phyloP scores from a whole-genome alignment of 495 filamentous ascomycete genomes.

The Trichoderma asperelloides region DNA sequence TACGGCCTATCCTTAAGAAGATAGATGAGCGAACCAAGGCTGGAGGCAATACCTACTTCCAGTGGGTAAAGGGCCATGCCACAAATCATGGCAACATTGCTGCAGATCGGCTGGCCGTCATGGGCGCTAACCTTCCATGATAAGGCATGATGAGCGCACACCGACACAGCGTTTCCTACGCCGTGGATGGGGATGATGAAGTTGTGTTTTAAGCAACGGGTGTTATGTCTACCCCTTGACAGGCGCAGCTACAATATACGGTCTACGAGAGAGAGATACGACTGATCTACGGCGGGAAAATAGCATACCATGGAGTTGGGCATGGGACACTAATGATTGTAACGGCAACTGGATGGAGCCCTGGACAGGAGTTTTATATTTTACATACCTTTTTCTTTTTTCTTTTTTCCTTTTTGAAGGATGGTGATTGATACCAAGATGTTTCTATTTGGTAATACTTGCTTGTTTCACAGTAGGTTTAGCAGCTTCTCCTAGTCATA shows the following conservation, averaged over 20 bases:
- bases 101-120: conserved; percentile 72
- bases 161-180: too few species aligned
- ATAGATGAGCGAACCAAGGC: conserved; percentile 43
- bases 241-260: neutral
- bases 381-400: neutral
- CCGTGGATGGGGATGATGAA: too few species aligned
- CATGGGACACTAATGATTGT: neutral
- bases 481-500: too few species aligned
- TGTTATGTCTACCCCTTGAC: too few species aligned
- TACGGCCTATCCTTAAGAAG: conserved; percentile 71
- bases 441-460: too few species aligned
- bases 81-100: conserved; percentile 62
- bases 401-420: neutral
- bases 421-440: neutral
- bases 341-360: neutral
- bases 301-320: neutral
- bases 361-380: neutral
- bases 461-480: too few species aligned
- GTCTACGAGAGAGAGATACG: neutral
- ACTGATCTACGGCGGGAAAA: neutral
- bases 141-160: neutral
- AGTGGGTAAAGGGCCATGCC: conserved; percentile 82
- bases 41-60: conserved; percentile 54
- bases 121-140: conserved; percentile 26
- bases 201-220: too few species aligned